Evolutionary conservation across 176 grass and related monocot species (phyloP), one percentile per base, ranked within the genome.

Genomic region (Aegilops longissima): DNA sequence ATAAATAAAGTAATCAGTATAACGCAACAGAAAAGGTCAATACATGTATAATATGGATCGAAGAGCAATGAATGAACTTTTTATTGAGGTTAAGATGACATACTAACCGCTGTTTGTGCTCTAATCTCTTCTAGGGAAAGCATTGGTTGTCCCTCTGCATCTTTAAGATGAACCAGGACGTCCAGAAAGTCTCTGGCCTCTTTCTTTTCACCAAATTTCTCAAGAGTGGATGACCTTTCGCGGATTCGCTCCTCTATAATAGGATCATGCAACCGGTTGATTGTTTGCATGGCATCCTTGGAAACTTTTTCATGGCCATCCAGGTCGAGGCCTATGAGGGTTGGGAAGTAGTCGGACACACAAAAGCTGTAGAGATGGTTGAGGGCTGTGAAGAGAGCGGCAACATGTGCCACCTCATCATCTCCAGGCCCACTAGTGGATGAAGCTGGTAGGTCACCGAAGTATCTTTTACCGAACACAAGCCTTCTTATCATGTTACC

Each of bases 331-430:
- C 81, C 84, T 4, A 79, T 72, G 27, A 90, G 36, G 0, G n/a
- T 56, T 2, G 92, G 88, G 59, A 86, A 58, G 78, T 90, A 93
- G 24, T 93, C 92, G 0, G 88, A 90, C 14, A 89, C 68, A 21
- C 82, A 86, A 5, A 93, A 90, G 29, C 65, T 59, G 31, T 88
- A 88, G 14, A 93, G 1, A 16, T 35, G 33, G n/a, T 40, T 70
- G 4, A 90, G 70, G 20, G 79, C 25, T 0, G 20, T 38, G 52
- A 93, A 90, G 2, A 77, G 52, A 6, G 82, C 85, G 6, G 79
- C 82, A 9, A 90, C 67, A 18, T 93, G 88, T 59, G 87, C 88
- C 66, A 72, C 39, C 82, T 93, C 91, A 21, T 93, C 80, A 2
- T 40, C 16, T 1, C 84, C 84, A 0, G 87, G 84, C 2, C 80